phyloP scores from a whole-genome alignment of 768 basidiomycete species.

The Mycena albidolilacea region DNA sequence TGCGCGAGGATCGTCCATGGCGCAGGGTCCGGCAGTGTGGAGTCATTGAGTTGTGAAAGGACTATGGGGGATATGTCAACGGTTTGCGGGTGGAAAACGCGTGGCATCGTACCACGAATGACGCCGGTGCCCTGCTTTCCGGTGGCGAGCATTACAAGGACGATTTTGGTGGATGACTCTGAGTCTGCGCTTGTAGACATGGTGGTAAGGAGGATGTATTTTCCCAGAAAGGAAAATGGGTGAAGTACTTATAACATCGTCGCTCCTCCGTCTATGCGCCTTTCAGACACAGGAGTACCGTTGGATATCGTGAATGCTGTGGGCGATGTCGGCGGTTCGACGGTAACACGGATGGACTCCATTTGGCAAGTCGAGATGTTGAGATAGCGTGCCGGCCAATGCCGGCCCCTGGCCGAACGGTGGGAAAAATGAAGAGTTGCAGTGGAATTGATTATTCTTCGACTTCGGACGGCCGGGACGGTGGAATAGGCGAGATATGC shows the following conservation, averaged over 20 bases:
- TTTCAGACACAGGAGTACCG: not conserved
- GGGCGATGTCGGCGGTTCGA: not conserved
- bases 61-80: not conserved
- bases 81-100: no score
- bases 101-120: slow-evolving; percentile 8
- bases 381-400: not conserved
- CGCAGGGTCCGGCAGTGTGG: not conserved
- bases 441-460: no score
- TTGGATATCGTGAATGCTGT: not conserved
- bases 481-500: no score
- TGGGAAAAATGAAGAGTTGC: no score
- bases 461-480: no score
- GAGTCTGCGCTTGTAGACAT: slow-evolving; percentile 3
- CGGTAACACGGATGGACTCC: not conserved
- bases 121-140: slow-evolving; percentile 31
- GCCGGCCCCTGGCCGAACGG: not conserved
- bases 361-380: not conserved
- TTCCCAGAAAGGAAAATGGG: no score
- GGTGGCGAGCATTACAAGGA: slow-evolving; percentile 33
- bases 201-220: no score
- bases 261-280: slow-evolving; percentile 8
- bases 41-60: slow-evolving; percentile 15
- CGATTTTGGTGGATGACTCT: slow-evolving; percentile 10
- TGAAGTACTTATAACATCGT: not conserved
- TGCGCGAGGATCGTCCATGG: slow-evolving; percentile 34